These are phyloP conservation scores for Dendrobium nobile DNA, from an alignment of 106 monocot species.

Conservation along the genomic window DNA sequence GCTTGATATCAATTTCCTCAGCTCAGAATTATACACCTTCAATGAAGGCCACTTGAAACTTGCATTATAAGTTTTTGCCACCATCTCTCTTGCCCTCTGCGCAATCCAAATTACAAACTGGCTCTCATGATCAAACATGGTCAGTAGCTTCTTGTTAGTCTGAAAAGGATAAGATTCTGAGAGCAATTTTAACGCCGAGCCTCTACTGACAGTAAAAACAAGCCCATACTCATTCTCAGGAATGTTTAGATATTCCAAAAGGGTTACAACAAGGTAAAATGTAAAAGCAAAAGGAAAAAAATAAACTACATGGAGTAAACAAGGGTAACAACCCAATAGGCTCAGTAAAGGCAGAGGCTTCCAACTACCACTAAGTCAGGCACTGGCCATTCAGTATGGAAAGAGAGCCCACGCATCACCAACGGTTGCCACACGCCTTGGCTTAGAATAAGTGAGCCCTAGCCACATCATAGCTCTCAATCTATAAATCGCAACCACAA, in stretches of 20 bases:
- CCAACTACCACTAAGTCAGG: no score
- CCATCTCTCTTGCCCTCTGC: constrained; percentile 80
- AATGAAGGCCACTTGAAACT: constrained; percentile 84
- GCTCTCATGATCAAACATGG: constrained; percentile 98
- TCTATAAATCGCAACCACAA: no score
- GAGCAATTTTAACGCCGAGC: constrained; percentile 83
- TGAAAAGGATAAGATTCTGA: constrained; percentile 90
- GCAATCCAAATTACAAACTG: constrained; percentile 90
- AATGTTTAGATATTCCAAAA: constrained; percentile 90
- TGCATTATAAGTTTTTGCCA: constrained; percentile 68
- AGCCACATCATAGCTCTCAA: no score
- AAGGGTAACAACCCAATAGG: no score
- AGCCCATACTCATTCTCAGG: constrained; percentile 90
- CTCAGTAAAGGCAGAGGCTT: no score
- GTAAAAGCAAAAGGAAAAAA: no score
- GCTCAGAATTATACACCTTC: constrained; percentile 71
- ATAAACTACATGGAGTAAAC: no score
- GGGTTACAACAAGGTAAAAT: no score
- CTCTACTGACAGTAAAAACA: constrained; percentile 86
- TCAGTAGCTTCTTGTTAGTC: constrained; percentile 82
- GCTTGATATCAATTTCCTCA: constrained; percentile 63
- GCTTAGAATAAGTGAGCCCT: no score
- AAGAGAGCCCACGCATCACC: no score
- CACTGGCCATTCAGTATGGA: no score
- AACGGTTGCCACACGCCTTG: no score